Evolutionary conservation across 2,329 filamentous ascomycete species (phyloP), one percentile per base, ranked within the genome.

Genomic region (Colletotrichum liaoningense): DNA sequence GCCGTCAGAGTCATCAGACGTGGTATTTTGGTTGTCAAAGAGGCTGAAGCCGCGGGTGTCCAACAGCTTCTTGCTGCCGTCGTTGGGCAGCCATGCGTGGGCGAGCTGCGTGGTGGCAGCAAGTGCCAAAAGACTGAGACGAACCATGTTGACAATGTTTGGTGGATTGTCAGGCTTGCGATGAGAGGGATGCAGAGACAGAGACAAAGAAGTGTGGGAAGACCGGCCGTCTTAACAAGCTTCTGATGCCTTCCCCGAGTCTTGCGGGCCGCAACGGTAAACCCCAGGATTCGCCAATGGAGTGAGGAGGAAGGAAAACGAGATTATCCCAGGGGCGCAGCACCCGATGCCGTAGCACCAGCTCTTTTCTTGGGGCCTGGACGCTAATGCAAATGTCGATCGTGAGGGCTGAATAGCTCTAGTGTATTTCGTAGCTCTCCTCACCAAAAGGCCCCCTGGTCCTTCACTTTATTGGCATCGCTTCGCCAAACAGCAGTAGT

Each of bases 1-100:
- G 38, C 54, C 67, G 11, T 30, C n/a, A 14, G 59, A 16, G 33
- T 28, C 68, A 16, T 58, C 62, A 52, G 52, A 24, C 6, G 68
- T 72, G 9, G 68, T 63, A 52, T 74, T 74, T 14, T 72, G 68
- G 4, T 38, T 54, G 2, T 74, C 72, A n/a, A 74, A 72, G 4
- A 74, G 56, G 22, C 72, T 74, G 24, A 74, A 72, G 2, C 72
- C 72, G n/a, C 68, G 72, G 7, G 49, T 60, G 7, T 74, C 72
- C 57, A 74, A 54, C 6, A 74, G 62, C 63, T 74, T 74, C 42
- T n/a, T n/a, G n/a, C n/a, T n/a, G 19, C 49, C 62, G 30, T 74
- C 72, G 5, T 54, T 67, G 4, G 72, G 72, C 46, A 74, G 30
- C 72, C 72, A 74, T 0, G 72, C 68, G 35, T 67, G 49, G 4